Evolutionary conservation across 1,139 yeast species (phyloP), one percentile per base, ranked within the genome.

Genomic region (Candida buenavistaensis): DNA sequence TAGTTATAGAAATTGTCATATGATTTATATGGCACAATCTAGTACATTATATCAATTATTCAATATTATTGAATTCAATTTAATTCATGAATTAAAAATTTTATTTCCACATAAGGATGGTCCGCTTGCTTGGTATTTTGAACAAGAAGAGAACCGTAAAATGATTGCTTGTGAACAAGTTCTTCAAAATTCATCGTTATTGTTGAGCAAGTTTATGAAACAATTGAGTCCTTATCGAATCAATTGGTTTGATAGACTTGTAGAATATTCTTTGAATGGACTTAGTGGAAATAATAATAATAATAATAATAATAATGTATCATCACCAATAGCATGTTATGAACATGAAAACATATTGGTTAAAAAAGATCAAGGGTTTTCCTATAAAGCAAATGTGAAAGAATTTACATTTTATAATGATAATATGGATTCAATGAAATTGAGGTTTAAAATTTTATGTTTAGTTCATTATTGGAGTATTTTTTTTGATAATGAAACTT

Each of bases 221-320:
- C 56, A 52, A 29, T 37, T 53, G 14, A 47, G 48, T 7, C 38
- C 43, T n/a, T 38, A 39, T 9, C 47, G 47, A 25, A 37, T 28
- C 2, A 43, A 57, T 36, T 58, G 67, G 64, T 59, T 52, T 39
- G 72, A 67, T 35, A 42, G 66, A n/a, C 46, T 58, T 7, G 54
- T 55, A 3, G 68, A 62, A 26, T 51, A 39, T 30, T 44, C 52
- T 0, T 57, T 68, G 34, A 53, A 55, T 31, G 71, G 70, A 2
- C 40, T 64, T n/a, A n/a, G n/a, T n/a, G n/a, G n/a, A n/a, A n/a
- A n/a, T n/a, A n/a, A n/a, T n/a, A n/a, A n/a, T n/a, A n/a, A n/a
- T n/a, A n/a, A n/a, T n/a, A n/a, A n/a, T n/a, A n/a, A n/a, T n/a
- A n/a, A n/a, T n/a, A n/a, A n/a, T n/a, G n/a, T n/a, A n/a, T n/a